Base-by-base conservation (phyloP, 2,329 filamentous ascomycete species). In the Alternaria arborescens region DNA sequence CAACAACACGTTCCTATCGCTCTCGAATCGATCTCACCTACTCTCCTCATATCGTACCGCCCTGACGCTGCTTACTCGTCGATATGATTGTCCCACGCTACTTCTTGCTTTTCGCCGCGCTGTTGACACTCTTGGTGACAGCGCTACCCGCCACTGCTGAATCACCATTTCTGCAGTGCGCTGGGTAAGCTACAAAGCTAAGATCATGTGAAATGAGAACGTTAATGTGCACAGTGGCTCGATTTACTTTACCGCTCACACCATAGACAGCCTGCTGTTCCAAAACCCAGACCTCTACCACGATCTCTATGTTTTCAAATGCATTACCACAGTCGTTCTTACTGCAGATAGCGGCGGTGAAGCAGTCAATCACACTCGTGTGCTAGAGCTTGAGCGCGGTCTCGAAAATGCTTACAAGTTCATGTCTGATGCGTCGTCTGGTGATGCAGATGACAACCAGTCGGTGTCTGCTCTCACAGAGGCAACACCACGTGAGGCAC, bases 251-350 rank as follows among this genome's bases (percentile, higher is more conserved):
- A 62, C 59, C 30, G 73, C 71, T 0, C 70, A 74, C 32, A 70
- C 71, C 18, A 62, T 65, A 32, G 73, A 75, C 44, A 61, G 55
- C 41, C 51, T 74, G 1, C 65, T 76, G 24, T 76, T 68, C 55
- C 71, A 74, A 40, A 73, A 69, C 26, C 72, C 73, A 3, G 69
- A 74, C 28, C 65, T 76, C 41, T 68, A 65, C 46, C 71, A 71
- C 34, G 72, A 75, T 36, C 54, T 76, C 38, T 65, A 68, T 44
- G 68, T 70, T 22, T 70, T 63, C 62, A 73, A 69, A 52, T 75
- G 71, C 41, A 55, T 72, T 36, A 74, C 69, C 4, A 62, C 66
- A 0, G 60, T 76, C 5, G 53, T 73, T 16, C 67, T 75, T 61
- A 72, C 70, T 18, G 61, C 72, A 7, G 69, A 70, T 24, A 65